These are phyloP conservation scores for Gentiana dahurica DNA, from an alignment of 257 asterid species.

Conservation along the genomic window DNA sequence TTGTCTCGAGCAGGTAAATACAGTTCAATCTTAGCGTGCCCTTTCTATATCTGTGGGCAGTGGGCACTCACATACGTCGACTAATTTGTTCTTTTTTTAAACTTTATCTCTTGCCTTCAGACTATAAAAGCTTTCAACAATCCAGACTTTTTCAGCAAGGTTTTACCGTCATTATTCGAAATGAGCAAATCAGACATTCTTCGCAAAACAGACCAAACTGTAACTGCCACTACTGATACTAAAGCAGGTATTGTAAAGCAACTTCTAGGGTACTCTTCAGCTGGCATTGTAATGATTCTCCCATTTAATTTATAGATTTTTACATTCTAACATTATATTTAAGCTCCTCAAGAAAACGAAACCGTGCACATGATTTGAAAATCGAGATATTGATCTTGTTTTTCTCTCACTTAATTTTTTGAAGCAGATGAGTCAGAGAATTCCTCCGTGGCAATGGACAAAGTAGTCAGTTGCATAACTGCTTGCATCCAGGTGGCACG, in stretches of 20 bases:
- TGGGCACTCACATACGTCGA: no score
- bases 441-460: conserved; percentile 51
- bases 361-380: no score
- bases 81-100: neutral
- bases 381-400: conserved; percentile 4
- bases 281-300: no score
- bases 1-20: conserved; percentile 81
- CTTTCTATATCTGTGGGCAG: no score
- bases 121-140: conserved; percentile 63
- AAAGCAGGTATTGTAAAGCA: conserved; percentile 42
- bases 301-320: neutral
- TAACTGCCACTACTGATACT: conserved; percentile 24
- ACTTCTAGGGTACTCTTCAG: no score
- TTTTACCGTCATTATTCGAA: conserved; percentile 59
- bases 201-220: conserved; percentile 29
- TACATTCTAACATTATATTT: neutral
- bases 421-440: conserved; percentile 53
- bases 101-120: conserved; percentile 29
- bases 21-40: no score
- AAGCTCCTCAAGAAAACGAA: conserved; percentile 2
- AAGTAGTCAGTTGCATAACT: conserved; percentile 53
- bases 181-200: conserved; percentile 42
- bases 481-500: conserved; percentile 66
- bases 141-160: conserved; percentile 61
- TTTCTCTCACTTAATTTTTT: conserved; percentile 22